Percentiles rank a stretch among this genome's conserved stretches.
These are phyloP conservation scores for Dendrostoma leiphaemia DNA, from an alignment of 2,329 filamentous ascomycete genomes.

Conservation along the genomic window DNA sequence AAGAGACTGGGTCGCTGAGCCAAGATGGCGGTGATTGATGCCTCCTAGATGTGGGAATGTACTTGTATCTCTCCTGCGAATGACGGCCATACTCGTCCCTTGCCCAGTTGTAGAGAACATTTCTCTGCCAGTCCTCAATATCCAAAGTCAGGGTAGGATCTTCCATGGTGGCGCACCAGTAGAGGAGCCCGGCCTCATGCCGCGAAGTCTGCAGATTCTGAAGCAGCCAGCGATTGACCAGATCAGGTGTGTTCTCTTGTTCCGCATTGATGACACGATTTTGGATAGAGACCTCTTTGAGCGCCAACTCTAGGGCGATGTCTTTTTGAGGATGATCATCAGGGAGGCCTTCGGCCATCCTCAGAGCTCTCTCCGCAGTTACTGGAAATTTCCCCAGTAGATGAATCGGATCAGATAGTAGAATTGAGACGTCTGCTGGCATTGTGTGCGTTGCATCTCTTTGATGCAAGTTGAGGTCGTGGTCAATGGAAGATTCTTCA, in stretches of 20 bases:
- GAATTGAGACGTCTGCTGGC: slow-evolving; percentile 34
- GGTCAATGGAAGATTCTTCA: slow-evolving; percentile 42
- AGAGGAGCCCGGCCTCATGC: slow-evolving; percentile 43
- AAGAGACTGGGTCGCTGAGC: background rate
- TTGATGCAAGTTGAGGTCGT: slow-evolving; percentile 8
- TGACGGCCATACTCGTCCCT: slow-evolving; percentile 31
- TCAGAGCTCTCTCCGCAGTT: slow-evolving; percentile 40
- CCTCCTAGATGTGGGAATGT: background rate
- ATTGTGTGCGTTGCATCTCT: background rate
- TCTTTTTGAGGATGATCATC: slow-evolving; percentile 32
- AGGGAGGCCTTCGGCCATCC: slow-evolving; percentile 36
- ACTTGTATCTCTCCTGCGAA: slow-evolving; percentile 15
- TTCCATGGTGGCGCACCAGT: slow-evolving; percentile 31
- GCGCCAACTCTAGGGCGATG: slow-evolving; percentile 36
- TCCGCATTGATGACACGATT: slow-evolving; percentile 37
- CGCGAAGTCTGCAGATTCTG: slow-evolving; percentile 47
- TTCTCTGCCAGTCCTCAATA: slow-evolving; percentile 37
- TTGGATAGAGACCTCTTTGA: slow-evolving; percentile 49
- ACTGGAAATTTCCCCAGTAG: slow-evolving; percentile 37
- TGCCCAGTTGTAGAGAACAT: slow-evolving; percentile 40
- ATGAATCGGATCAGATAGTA: slow-evolving; percentile 49
- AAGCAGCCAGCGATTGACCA: slow-evolving; percentile 52
- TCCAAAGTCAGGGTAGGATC: slow-evolving; percentile 30
- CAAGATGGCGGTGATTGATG: background rate
- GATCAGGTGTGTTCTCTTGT: slow-evolving; percentile 40